Conservation (phyloP, 2,329 filamentous ascomycete genomes). For the Sporothrix pseudoabietina region DNA sequence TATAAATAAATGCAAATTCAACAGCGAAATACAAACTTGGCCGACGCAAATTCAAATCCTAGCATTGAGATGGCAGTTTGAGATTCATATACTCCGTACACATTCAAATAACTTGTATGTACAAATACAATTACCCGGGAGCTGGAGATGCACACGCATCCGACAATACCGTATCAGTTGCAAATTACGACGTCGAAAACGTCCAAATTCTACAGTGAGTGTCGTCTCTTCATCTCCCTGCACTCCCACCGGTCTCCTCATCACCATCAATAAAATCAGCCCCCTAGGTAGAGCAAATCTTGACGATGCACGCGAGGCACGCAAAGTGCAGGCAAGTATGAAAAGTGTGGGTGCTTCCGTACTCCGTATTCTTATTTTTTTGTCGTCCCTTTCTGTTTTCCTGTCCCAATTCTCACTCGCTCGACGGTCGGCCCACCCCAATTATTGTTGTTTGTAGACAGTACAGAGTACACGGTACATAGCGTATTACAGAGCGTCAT, state of each 20-base stretch:
- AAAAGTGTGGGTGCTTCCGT: neutral
- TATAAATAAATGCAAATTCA: neutral
- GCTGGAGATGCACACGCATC: neutral
- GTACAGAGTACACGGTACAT: too few relatives aligned
- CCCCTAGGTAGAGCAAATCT: neutral
- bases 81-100: neutral
- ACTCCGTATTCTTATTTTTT: conserved; percentile 1
- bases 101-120: too few relatives aligned
- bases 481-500: too few relatives aligned
- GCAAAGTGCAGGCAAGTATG: neutral
- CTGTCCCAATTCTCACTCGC: neutral
- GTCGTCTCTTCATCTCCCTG: too few relatives aligned
- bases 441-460: too few relatives aligned
- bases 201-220: too few relatives aligned
- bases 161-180: neutral
- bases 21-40: neutral
- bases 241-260: neutral
- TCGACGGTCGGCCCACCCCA: neutral
- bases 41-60: too few relatives aligned
- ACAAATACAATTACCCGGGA: too few relatives aligned
- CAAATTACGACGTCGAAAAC: neutral
- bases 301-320: neutral
- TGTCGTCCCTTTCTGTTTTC: neutral
- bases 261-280: neutral
- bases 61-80: too few relatives aligned